Evolutionary conservation across 2,329 filamentous ascomycete genomes (phyloP).

Genomic region (Neonectria hederae): DNA sequence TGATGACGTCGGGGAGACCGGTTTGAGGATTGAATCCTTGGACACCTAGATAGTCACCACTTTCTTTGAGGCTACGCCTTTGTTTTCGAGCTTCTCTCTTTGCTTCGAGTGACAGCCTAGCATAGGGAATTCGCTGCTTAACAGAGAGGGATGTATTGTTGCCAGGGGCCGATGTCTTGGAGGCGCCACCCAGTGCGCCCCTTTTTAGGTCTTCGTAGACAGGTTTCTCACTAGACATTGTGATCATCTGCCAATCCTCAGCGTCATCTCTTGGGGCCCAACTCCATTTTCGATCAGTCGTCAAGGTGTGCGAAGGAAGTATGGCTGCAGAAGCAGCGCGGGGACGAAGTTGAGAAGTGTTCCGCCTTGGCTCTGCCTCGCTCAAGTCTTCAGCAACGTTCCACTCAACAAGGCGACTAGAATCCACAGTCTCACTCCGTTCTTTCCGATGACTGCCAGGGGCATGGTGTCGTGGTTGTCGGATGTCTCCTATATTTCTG

Average conservation of each 20-base stretch:
- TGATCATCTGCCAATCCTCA: constrained; percentile 11
- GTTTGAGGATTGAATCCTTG: constrained; percentile 68
- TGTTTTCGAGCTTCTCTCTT: constrained; percentile 47
- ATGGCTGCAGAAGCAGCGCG: not conserved
- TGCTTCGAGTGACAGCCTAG: constrained; percentile 38
- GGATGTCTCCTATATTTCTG: not conserved
- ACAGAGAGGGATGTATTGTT: not conserved
- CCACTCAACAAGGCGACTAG: constrained; percentile 48
- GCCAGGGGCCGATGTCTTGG: not conserved
- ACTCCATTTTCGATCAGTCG: constrained; percentile 30
- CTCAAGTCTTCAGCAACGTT: constrained; percentile 47
- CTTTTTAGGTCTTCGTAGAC: not conserved
- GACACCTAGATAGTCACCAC: constrained; percentile 67
- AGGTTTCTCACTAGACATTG: not conserved
- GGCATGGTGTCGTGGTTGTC: constrained; percentile 14
- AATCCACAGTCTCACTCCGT: constrained; percentile 35
- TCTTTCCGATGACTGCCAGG: constrained; percentile 29
- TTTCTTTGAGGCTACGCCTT: constrained; percentile 60
- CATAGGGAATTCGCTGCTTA: not conserved
- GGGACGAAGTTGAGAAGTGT: not conserved
- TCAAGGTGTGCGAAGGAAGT: not conserved
- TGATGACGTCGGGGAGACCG: constrained; percentile 61
- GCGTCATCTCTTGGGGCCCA: constrained; percentile 27
- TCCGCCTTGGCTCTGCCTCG: constrained; percentile 10
- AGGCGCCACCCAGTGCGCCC: not conserved